Evolutionary conservation across 169 alveolate species (phyloP).

Genomic region (Cryptosporidium baileyi): DNA sequence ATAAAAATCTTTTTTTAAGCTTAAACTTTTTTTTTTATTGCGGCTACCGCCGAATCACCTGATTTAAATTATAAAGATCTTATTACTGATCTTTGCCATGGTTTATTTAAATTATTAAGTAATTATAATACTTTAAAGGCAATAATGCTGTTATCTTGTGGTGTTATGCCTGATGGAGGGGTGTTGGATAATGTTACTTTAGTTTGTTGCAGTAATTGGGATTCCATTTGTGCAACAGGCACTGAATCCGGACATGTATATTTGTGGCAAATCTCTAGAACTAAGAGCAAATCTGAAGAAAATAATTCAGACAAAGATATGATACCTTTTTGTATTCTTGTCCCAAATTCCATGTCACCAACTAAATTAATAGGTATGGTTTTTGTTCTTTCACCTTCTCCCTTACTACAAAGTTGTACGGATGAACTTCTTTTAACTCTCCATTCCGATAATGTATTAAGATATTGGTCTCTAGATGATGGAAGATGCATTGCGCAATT

Average conservation of each 20-base stretch:
- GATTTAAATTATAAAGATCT: no score
- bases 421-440: conserved; percentile 73
- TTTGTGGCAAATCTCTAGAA: conserved; percentile 47
- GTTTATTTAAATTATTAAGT: no score
- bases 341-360: conserved; percentile 23
- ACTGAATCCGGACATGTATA: conserved; percentile 63
- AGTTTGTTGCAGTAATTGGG: conserved; percentile 62
- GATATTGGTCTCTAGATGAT: conserved; percentile 74
- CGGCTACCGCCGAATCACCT: no score
- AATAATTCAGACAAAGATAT: neutral
- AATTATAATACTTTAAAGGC: neutral
- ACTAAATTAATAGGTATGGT: conserved; percentile 47
- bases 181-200: conserved; percentile 26
- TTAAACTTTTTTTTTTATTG: no score
- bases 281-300: neutral
- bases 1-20: no score
- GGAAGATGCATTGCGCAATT: conserved; percentile 74
- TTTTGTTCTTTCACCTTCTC: conserved; percentile 57
- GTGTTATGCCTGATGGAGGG: conserved; percentile 58
- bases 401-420: conserved; percentile 49
- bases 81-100: no score
- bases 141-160: conserved; percentile 66
- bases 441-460: conserved; percentile 71
- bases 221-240: conserved; percentile 59
- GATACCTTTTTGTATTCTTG: conserved; percentile 23